These are phyloP conservation scores for Trichoderma sp. DNA, from an alignment of 2,329 filamentous ascomycete species.

Conservation along the genomic window DNA sequence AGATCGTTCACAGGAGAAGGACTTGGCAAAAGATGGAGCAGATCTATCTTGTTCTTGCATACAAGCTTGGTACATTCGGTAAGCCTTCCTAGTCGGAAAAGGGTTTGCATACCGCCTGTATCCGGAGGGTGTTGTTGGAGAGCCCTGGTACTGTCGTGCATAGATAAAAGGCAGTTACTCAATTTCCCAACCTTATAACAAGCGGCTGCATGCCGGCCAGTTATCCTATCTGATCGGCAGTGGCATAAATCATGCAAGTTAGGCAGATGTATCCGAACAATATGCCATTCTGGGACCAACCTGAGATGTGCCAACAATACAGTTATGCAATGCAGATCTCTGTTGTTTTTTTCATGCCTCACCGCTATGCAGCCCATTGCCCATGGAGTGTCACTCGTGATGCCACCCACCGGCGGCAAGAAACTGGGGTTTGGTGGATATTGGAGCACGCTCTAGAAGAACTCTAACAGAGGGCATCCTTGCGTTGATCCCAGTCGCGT, in stretches of 20 bases:
- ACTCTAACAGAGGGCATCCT: neutral
- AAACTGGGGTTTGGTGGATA: neutral
- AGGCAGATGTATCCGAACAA: slow-evolving; percentile 15
- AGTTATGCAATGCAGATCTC: slow-evolving; percentile 20
- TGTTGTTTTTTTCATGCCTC: neutral
- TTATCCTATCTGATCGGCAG: neutral
- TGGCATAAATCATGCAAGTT: slow-evolving; percentile 24
- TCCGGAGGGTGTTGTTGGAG: slow-evolving; percentile 6
- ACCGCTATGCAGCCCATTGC: slow-evolving; percentile 1
- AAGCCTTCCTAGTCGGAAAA: neutral
- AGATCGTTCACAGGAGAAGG: neutral
- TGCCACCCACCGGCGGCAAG: neutral
- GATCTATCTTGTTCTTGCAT: neutral
- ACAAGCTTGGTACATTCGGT: neutral
- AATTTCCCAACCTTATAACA: no score
- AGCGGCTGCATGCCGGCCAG: no score
- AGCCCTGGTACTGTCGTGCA: neutral
- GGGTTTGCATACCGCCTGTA: neutral
- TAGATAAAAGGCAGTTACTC: neutral
- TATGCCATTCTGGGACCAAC: slow-evolving; percentile 8
- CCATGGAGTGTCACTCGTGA: neutral
- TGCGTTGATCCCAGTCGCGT: slow-evolving; percentile 1
- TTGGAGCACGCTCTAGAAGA: slow-evolving; percentile 11
- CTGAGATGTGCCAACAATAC: slow-evolving; percentile 18
- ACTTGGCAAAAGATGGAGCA: neutral